phyloP scores from a whole-genome alignment of 2,329 filamentous ascomycete genomes.

The Leptosphaerulina australis region DNA sequence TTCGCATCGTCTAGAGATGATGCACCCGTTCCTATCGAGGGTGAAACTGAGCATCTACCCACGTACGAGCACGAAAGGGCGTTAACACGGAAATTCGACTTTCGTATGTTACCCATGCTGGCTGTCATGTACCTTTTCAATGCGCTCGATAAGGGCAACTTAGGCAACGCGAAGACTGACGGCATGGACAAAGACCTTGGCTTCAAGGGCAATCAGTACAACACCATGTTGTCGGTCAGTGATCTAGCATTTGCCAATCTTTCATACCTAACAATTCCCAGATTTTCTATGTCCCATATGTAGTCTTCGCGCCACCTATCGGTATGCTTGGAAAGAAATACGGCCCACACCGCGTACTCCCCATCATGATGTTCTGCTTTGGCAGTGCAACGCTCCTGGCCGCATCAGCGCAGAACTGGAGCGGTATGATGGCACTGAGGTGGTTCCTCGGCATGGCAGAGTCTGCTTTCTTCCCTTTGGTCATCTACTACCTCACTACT shows the following conservation, averaged over 20 bases:
- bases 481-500: conserved; percentile 65
- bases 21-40: conserved; percentile 33
- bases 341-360: conserved; percentile 67
- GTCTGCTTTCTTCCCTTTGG: conserved; percentile 71
- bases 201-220: conserved; percentile 69
- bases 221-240: conserved; percentile 62
- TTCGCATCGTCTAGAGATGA: conserved; percentile 37
- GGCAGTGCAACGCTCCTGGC: conserved; percentile 68
- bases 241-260: no score
- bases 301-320: conserved; percentile 70
- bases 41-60: conserved; percentile 42
- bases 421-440: conserved; percentile 68
- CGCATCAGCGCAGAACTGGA: conserved; percentile 64
- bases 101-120: conserved; percentile 62
- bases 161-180: conserved; percentile 52
- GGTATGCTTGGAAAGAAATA: conserved; percentile 72
- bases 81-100: conserved; percentile 62
- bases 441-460: conserved; percentile 74
- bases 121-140: conserved; percentile 67
- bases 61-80: conserved; percentile 46
- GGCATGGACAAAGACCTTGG: conserved; percentile 59
- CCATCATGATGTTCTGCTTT: conserved; percentile 71
- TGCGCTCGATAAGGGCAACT: conserved; percentile 42
- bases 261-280: conserved; percentile 2
- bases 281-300: conserved; percentile 78